Base-by-base conservation (phyloP, 2,329 filamentous ascomycete genomes). In the Didymella segeticola region DNA sequence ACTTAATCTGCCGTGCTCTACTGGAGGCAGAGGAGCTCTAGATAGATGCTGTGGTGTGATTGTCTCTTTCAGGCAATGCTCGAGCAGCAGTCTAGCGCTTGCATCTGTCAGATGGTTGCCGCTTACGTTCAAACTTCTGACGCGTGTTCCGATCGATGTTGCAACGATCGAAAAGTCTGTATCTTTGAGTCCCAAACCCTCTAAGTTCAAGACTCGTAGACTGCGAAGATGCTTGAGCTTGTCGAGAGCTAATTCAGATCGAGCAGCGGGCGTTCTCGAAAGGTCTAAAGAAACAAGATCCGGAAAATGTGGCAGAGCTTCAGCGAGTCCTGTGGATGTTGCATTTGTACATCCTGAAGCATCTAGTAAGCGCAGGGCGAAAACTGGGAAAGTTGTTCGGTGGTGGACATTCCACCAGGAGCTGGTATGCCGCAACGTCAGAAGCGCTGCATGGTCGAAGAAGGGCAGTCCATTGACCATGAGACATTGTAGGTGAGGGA, bases 391-490 rank as follows among this genome's bases (percentile, higher is more conserved):
- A 29, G 67, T 61, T 52, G 47, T 56, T 1, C 57, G 58, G 14
- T 56, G 66, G 15, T 53, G 60, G 11, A 61, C 54, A 15, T 52
- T 63, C 52, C 66, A 63, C 57, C 62, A 66, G 11, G 56, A 37
- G 56, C 68, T 74, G 31, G 67, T 57, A 47, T 72, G 65, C 46
- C 74, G 78, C 48, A 86, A 64, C 2, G 79, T 81, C 51, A 79
- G 72, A 47, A 87, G 77, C 15, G 83, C 78, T 55, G 80, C 79
- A 65, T 87, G 83, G 51, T 87, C 85, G 62, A 87, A 86, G 65
- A 86, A 86, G 0, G 84, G 83, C 41, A 87, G 69, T 25, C 78
- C 79, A 14, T 83, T 80, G 10, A 87, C 83, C 53, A 86, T 79
- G 42, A 87, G 71, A 1, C 82, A 84, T 60, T 87, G 85, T 14